A percentile compares a stretch with the other conserved stretches of the same genome.
phyloP scores from a whole-genome alignment of 2,329 filamentous ascomycete genomes.

The Phaeosphaeria sp. region DNA sequence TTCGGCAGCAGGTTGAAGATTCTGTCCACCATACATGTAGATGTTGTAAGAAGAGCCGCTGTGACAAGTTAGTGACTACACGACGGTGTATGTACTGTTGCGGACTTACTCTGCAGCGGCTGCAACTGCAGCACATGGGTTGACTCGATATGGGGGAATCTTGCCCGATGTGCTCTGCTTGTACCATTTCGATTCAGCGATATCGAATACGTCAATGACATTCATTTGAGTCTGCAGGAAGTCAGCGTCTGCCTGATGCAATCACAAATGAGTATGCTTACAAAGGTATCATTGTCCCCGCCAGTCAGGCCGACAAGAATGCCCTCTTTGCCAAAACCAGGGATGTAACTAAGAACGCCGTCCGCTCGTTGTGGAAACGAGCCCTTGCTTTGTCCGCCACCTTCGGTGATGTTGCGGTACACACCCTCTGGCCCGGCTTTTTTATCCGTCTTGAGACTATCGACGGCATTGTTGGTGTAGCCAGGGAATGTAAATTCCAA shows the following conservation, averaged over 20 bases:
- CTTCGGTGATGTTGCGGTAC: conserved; percentile 77
- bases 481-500: conserved; percentile 79
- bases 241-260: conserved; percentile 12
- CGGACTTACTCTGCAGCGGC: conserved; percentile 65
- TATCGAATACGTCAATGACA: conserved; percentile 80
- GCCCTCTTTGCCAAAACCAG: conserved; percentile 76
- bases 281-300: conserved; percentile 71
- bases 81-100: background rate
- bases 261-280: conserved; percentile 42
- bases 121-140: conserved; percentile 76
- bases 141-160: conserved; percentile 65
- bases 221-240: conserved; percentile 67
- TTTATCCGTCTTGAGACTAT: conserved; percentile 59
- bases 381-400: conserved; percentile 68
- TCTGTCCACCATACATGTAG: conserved; percentile 80
- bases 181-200: conserved; percentile 73
- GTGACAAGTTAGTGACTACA: conserved; percentile 12
- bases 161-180: conserved; percentile 70
- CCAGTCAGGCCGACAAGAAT: conserved; percentile 80
- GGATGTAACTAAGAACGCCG: conserved; percentile 75
- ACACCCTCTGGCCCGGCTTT: conserved; percentile 67
- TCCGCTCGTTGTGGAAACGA: conserved; percentile 78
- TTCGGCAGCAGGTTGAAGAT: conserved; percentile 66
- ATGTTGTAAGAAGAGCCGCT: conserved; percentile 76
- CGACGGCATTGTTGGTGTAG: conserved; percentile 67